Percentiles rank a stretch among this genome's conserved stretches.
These are phyloP conservation scores for Colletotrichum salicis DNA, from an alignment of 2,329 filamentous ascomycete genomes.

Conservation along the genomic window DNA sequence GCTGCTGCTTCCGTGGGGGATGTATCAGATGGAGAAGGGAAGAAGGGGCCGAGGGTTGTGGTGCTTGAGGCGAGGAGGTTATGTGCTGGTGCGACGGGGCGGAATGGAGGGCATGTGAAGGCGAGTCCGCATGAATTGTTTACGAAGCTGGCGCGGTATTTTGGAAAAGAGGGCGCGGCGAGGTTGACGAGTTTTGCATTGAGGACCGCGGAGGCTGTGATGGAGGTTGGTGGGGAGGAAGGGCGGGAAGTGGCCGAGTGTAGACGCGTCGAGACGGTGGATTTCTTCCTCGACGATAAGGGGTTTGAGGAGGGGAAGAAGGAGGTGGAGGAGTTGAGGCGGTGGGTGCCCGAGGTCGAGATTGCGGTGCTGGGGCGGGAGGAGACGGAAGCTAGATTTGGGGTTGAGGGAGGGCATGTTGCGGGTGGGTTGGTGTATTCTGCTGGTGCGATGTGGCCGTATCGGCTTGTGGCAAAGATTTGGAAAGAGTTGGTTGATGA, in stretches of 20 bases:
- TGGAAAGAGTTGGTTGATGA: slow-evolving; percentile 53
- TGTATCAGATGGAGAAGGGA: neutral
- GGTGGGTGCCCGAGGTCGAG: slow-evolving; percentile 53
- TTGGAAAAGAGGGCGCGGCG: slow-evolving; percentile 51
- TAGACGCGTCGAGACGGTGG: slow-evolving; percentile 57
- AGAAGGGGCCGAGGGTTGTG: slow-evolving; percentile 44
- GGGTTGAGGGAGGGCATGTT: slow-evolving; percentile 45
- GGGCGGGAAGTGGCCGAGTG: slow-evolving; percentile 51
- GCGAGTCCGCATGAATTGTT: slow-evolving; percentile 55
- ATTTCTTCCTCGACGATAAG: slow-evolving; percentile 54
- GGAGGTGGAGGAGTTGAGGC: slow-evolving; percentile 46
- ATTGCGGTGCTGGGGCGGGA: slow-evolving; percentile 47
- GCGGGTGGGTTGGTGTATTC: slow-evolving; percentile 55
- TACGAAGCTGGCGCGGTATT: slow-evolving; percentile 41
- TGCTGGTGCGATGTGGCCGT: slow-evolving; percentile 63
- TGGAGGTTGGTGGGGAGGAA: slow-evolving; percentile 48
- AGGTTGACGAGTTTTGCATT: slow-evolving; percentile 56
- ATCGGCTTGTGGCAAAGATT: slow-evolving; percentile 57
- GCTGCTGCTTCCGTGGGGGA: neutral
- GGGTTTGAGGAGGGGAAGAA: slow-evolving; percentile 47
- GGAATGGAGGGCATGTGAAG: slow-evolving; percentile 65
- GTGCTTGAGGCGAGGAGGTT: slow-evolving; percentile 62
- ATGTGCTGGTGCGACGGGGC: slow-evolving; percentile 63
- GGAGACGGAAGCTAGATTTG: slow-evolving; percentile 50
- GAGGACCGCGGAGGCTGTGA: slow-evolving; percentile 51